phyloP scores from a whole-genome alignment of 768 basidiomycete genomes.

The Collybia nuda region DNA sequence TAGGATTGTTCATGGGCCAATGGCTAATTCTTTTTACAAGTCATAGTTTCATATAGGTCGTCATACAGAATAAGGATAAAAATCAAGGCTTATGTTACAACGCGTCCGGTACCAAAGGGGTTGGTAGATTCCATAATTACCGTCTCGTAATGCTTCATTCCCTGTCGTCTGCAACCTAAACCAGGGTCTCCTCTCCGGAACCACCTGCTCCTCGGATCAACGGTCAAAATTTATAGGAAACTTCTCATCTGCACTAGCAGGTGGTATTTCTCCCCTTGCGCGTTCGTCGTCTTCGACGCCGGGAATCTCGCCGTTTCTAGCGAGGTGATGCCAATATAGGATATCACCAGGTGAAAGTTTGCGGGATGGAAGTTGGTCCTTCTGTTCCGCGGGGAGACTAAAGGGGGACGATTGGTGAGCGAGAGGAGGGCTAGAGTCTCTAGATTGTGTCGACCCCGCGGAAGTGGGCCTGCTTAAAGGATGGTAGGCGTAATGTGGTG shows the following conservation, averaged over 20 bases:
- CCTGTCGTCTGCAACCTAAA: too few species aligned
- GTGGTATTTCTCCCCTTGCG: slow-evolving; percentile 36
- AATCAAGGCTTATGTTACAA: too few species aligned
- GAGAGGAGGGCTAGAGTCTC: slow-evolving; percentile 13
- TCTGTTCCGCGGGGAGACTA: slow-evolving; percentile 33
- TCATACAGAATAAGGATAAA: too few species aligned
- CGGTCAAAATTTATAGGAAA: slow-evolving; percentile 30
- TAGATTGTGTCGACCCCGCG: slow-evolving; percentile 9
- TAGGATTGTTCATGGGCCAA: too few species aligned
- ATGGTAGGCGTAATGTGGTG: slow-evolving; percentile 9
- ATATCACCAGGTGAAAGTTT: slow-evolving; percentile 58
- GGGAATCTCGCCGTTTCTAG: slow-evolving; percentile 70
- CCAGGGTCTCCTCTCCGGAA: neutral
- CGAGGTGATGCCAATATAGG: slow-evolving; percentile 77
- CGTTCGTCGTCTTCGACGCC: slow-evolving; percentile 63
- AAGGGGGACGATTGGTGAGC: slow-evolving; percentile 21
- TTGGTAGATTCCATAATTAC: neutral
- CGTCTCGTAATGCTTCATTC: neutral
- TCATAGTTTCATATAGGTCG: neutral
- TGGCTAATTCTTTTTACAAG: neutral
- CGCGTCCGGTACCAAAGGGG: too few species aligned
- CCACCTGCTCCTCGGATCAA: slow-evolving; percentile 16
- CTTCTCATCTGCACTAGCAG: slow-evolving; percentile 10
- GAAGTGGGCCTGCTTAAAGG: slow-evolving; percentile 14
- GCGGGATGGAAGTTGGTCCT: slow-evolving; percentile 35